phyloP scores from a whole-genome alignment of 2,329 filamentous ascomycete species.

The Colletotrichum melonis region DNA sequence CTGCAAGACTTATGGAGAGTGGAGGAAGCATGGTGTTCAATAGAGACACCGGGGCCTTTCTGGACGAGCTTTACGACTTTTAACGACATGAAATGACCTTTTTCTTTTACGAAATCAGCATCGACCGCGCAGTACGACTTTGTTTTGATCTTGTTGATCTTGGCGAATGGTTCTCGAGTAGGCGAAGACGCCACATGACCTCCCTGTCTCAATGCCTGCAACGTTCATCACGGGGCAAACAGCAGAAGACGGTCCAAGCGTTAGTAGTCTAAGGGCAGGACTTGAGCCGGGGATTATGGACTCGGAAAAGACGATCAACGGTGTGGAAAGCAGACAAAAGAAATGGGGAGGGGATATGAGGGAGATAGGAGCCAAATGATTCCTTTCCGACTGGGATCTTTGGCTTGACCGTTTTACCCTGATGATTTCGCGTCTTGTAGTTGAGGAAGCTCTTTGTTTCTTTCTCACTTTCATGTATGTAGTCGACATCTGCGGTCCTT shows the following conservation, averaged over 20 bases:
- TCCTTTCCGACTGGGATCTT: neutral
- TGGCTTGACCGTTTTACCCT: neutral
- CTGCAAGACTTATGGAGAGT: neutral
- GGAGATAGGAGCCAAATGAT: neutral
- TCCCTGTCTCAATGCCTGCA: neutral
- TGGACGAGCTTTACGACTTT: slow-evolving; percentile 33
- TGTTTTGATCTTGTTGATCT: neutral
- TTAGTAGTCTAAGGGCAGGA: neutral
- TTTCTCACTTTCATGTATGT: slow-evolving; percentile 22
- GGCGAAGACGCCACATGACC: neutral
- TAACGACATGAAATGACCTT: slow-evolving; percentile 34
- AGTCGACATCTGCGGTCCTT: slow-evolving; percentile 3
- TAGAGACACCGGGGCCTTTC: slow-evolving; percentile 14
- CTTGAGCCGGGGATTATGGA: slow-evolving; percentile 4
- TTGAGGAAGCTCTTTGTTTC: neutral
- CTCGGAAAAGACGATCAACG: slow-evolving; percentile 25
- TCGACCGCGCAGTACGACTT: slow-evolving; percentile 32
- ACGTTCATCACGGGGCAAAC: neutral
- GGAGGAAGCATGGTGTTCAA: neutral
- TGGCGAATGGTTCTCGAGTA: neutral
- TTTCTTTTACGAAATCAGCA: slow-evolving; percentile 26
- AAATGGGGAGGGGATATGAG: neutral
- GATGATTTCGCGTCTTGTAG: slow-evolving; percentile 9
- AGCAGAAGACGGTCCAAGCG: neutral
- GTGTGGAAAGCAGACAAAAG: slow-evolving; percentile 16